A percentile compares a stretch with the other conserved stretches of the same genome.
Evolutionary conservation across 257 asterid genomes (phyloP).

Genomic region (Agastache rugosa): DNA sequence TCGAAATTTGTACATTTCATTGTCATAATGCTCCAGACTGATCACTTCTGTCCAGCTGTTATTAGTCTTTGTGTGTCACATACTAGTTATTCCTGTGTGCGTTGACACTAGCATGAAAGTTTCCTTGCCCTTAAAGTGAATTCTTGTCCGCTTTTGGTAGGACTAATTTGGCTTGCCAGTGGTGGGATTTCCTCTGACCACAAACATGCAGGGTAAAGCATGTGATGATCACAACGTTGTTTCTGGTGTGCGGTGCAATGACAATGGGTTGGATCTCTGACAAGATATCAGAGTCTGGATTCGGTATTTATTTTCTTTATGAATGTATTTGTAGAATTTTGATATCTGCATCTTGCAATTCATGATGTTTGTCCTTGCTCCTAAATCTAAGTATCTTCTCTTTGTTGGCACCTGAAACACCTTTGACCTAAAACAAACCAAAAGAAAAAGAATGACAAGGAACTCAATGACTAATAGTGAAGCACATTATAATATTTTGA

Average conservation of each 20-base stretch:
- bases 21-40: neutral
- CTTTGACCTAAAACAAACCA: neutral
- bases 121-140: neutral
- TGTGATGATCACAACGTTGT: conserved; percentile 73
- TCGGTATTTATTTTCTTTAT: conserved; percentile 55
- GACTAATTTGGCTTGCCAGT: conserved; percentile 16
- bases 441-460: neutral
- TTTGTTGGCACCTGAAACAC: neutral
- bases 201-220: conserved; percentile 77
- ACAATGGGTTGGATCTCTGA: conserved; percentile 94
- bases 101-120: neutral
- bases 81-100: neutral
- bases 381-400: conserved; percentile 11
- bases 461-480: conserved; percentile 4
- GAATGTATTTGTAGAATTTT: neutral
- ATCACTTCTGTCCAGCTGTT: neutral
- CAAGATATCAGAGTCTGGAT: conserved; percentile 91
- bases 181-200: conserved; percentile 13
- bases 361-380: neutral
- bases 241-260: conserved; percentile 95
- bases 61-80: neutral
- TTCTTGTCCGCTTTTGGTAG: neutral
- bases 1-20: neutral
- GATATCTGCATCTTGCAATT: conserved; percentile 11
- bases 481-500: neutral